Percentiles rank a stretch among this genome's conserved stretches.
These are phyloP conservation scores for Coffea eugenioides DNA, from an alignment of 257 asterid genomes.

Conservation along the genomic window DNA sequence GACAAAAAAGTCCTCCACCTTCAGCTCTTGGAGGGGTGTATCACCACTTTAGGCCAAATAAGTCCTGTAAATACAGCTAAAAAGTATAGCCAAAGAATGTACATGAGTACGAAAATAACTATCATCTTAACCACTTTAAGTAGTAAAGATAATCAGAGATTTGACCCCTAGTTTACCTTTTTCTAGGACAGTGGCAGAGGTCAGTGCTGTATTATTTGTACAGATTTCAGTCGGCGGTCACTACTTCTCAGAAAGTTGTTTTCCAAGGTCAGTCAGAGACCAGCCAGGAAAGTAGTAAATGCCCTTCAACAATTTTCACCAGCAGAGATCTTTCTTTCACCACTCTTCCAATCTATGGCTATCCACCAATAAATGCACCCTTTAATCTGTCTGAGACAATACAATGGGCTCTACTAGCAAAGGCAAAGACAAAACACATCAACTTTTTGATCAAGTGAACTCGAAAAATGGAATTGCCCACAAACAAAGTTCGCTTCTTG, in stretches of 20 bases:
- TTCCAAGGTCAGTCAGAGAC: conserved; percentile 18
- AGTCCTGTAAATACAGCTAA: not conserved
- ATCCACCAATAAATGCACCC: conserved; percentile 1
- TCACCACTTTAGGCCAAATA: not conserved
- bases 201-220: conserved; percentile 2
- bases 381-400: not conserved
- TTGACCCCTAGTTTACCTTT: conserved; percentile 3
- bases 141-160: conserved; percentile 4
- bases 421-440: not conserved
- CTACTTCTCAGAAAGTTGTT: conserved; percentile 21
- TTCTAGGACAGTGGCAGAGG: conserved; percentile 5
- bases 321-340: not conserved
- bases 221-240: conserved; percentile 20
- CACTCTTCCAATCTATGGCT: not conserved
- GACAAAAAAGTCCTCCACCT: not conserved
- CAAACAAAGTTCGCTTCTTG: conserved; percentile 20
- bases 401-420: not conserved
- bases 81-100: conserved; percentile 1
- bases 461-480: conserved; percentile 8
- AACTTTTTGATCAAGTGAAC: not conserved
- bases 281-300: conserved; percentile 23
- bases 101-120: not conserved
- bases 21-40: not conserved
- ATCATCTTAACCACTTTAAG: conserved; percentile 2
- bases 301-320: conserved; percentile 8